These are phyloP conservation scores for Aegilops tauschii DNA, from an alignment of 176 grass and related monocot genomes.

Conservation along the genomic window DNA sequence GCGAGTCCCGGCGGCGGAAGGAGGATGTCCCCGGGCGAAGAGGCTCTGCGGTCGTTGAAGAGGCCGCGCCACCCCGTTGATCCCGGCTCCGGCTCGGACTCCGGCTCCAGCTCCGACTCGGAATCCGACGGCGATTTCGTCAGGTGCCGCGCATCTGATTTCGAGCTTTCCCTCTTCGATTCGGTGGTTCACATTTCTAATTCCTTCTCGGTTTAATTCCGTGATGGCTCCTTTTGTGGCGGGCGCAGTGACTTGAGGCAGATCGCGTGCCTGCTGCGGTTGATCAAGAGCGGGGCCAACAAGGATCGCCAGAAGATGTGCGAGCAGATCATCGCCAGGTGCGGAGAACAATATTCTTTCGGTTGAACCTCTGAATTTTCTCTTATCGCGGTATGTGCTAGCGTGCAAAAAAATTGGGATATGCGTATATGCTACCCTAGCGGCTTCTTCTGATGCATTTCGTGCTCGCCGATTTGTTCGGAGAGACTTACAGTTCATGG, in stretches of 20 bases:
- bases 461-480: background rate
- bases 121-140: constrained; percentile 25
- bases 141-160: constrained; percentile 8
- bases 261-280: constrained; percentile 50
- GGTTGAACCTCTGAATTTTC: background rate
- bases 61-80: background rate
- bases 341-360: background rate
- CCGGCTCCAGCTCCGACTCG: background rate
- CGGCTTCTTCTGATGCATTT: background rate
- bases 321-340: constrained; percentile 52
- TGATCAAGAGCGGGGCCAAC: constrained; percentile 62
- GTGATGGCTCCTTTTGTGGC: background rate
- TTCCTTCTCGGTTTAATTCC: background rate
- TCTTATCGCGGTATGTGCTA: background rate
- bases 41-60: background rate
- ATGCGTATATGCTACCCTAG: background rate
- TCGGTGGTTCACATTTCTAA: background rate
- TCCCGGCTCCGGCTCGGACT: background rate
- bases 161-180: background rate
- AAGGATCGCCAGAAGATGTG: constrained; percentile 63
- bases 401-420: background rate
- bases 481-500: background rate
- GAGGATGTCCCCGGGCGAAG: background rate
- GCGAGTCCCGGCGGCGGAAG: constrained; percentile 8
- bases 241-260: constrained; percentile 61